These are phyloP conservation scores for Tympanopsis confertula DNA, from an alignment of 2,329 filamentous ascomycete species.

Conservation along the genomic window DNA sequence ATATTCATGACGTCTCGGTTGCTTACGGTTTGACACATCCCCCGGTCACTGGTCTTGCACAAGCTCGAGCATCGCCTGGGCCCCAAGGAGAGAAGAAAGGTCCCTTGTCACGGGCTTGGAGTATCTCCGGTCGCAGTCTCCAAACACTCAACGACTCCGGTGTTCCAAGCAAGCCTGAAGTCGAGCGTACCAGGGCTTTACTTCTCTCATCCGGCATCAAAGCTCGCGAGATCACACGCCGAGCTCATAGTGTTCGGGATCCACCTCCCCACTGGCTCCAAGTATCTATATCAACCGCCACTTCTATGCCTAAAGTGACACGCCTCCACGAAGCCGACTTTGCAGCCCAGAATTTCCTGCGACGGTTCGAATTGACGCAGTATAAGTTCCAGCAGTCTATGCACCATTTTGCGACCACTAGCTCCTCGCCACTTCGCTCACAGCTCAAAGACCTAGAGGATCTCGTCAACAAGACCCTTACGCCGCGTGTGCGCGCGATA, in stretches of 20 bases:
- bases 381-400: not conserved
- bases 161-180: not conserved
- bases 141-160: not conserved
- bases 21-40: not conserved
- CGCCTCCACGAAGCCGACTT: not conserved
- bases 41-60: not conserved
- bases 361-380: not conserved
- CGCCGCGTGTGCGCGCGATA: not conserved
- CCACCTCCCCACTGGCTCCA: not conserved
- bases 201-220: conserved; percentile 1
- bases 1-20: not conserved
- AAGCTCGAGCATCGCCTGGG: not conserved
- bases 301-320: not conserved
- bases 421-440: not conserved
- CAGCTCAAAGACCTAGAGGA: not conserved
- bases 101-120: not conserved
- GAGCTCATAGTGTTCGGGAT: not conserved
- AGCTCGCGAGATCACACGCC: conserved; percentile 1
- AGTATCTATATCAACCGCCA: no score
- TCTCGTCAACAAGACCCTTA: not conserved
- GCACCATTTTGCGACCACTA: not conserved
- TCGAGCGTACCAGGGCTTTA: not conserved
- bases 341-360: not conserved
- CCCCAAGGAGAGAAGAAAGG: not conserved
- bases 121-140: not conserved